phyloP scores from a whole-genome alignment of 805 yeast species.

The Barnettozyma siamensis region DNA sequence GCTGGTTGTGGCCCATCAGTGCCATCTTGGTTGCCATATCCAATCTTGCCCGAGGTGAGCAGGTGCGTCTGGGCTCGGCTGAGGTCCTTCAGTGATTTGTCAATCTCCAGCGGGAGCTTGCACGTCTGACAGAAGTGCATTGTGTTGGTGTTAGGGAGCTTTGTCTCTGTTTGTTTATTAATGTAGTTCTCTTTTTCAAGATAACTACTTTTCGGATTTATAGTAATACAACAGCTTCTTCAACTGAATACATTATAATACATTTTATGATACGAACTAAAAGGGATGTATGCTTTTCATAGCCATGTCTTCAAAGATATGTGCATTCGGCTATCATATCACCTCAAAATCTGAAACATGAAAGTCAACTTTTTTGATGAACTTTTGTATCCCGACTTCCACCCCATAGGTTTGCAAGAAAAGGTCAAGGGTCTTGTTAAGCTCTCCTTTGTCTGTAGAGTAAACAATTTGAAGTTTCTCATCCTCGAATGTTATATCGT shows the following conservation, averaged over 20 bases:
- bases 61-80: conserved; percentile 51
- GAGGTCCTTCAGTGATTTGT: conserved; percentile 47
- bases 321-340: no score
- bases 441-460: neutral
- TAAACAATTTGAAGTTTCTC: conserved; percentile 4
- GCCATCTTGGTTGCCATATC: conserved; percentile 11
- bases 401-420: conserved; percentile 5
- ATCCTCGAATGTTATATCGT: conserved; percentile 6
- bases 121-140: conserved; percentile 53
- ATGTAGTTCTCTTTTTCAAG: no score
- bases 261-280: no score
- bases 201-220: no score
- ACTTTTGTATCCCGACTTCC: conserved; percentile 3
- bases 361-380: conserved; percentile 1
- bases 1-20: conserved; percentile 20
- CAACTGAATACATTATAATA: no score
- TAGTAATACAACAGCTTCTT: no score
- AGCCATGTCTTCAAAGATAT: no score
- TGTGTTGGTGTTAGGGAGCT: conserved; percentile 10
- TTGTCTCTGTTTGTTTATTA: no score
- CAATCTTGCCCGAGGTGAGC: conserved; percentile 34
- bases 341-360: neutral
- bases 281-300: no score
- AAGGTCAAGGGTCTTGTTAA: neutral
- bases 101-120: conserved; percentile 49